phyloP scores from a whole-genome alignment of 352 stramenopile species.

The Phytophthora crassamura region DNA sequence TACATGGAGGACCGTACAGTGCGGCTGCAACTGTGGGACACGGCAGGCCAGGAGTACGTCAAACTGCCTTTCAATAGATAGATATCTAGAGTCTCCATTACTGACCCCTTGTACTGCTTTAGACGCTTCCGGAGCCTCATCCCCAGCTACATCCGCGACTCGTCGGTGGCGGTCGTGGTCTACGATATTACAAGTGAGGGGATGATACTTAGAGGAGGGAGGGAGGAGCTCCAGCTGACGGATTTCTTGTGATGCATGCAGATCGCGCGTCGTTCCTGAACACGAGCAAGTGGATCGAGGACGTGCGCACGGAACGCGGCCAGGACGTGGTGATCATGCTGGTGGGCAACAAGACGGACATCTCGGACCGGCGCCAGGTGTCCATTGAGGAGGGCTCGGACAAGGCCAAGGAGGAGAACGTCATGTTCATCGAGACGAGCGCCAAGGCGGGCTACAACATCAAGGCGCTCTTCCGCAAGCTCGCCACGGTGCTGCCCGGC shows the following conservation, averaged over 20 bases:
- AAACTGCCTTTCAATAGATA: not conserved
- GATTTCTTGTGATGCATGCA: slow-evolving; percentile 27
- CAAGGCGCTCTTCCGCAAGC: slow-evolving; percentile 99
- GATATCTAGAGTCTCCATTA: slow-evolving; percentile 6
- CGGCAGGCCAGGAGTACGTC: slow-evolving; percentile 95
- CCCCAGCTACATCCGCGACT: slow-evolving; percentile 98
- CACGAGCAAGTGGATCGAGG: slow-evolving; percentile 99
- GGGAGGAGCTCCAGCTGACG: not conserved
- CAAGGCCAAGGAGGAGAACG: slow-evolving; percentile 97
- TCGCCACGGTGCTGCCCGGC: slow-evolving; percentile 97
- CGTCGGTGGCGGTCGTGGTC: slow-evolving; percentile 99
- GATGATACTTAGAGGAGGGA: not conserved
- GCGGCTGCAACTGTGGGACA: slow-evolving; percentile 99
- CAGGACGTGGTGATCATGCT: slow-evolving; percentile 99
- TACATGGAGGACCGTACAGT: slow-evolving; percentile 98
- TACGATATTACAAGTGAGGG: slow-evolving; percentile 99
- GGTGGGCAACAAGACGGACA: slow-evolving; percentile 99
- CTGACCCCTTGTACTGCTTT: not conserved
- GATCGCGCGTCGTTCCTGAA: slow-evolving; percentile 98
- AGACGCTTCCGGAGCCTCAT: slow-evolving; percentile 95
- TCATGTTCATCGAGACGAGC: slow-evolving; percentile 99
- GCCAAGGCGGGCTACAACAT: slow-evolving; percentile 99
- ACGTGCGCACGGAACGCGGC: slow-evolving; percentile 97
- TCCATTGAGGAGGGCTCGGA: slow-evolving; percentile 98
- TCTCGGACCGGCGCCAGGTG: slow-evolving; percentile 96